phyloP scores from a whole-genome alignment of 306 rosid species.

The Crataegus laevigata region DNA sequence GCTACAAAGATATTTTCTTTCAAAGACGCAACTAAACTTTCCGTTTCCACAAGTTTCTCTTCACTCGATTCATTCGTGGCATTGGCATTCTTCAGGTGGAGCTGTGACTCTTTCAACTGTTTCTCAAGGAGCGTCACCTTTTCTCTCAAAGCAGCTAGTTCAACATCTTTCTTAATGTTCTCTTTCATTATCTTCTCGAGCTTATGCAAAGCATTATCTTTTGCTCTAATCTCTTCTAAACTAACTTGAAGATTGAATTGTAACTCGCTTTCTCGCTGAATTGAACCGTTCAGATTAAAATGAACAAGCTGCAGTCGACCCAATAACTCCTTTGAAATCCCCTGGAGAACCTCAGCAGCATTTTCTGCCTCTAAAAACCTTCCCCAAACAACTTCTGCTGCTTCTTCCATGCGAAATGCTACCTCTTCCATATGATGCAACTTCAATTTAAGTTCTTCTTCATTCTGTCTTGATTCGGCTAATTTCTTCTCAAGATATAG shows the following conservation, averaged over 20 bases:
- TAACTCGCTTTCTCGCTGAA: conserved; percentile 59
- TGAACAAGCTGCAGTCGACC: conserved; percentile 67
- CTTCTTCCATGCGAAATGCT: conserved; percentile 70
- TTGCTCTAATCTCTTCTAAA: conserved; percentile 42
- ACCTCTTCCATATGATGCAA: conserved; percentile 73
- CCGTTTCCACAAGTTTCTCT: conserved; percentile 54
- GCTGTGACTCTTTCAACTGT: conserved; percentile 34
- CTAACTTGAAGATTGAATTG: conserved; percentile 37
- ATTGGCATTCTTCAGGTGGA: conserved; percentile 32
- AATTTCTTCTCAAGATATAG: conserved; percentile 77
- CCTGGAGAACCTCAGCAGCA: conserved; percentile 67
- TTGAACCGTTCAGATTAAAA: conserved; percentile 44
- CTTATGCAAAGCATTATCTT: conserved; percentile 44
- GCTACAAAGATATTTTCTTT: conserved; percentile 49
- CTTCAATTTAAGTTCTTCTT: conserved; percentile 64
- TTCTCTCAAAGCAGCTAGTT: conserved; percentile 46
- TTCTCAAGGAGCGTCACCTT: conserved; percentile 51
- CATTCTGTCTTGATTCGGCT: conserved; percentile 60
- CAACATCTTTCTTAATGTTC: conserved; percentile 36
- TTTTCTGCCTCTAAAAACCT: conserved; percentile 96
- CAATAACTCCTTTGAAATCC: conserved; percentile 65
- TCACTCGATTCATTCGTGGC: conserved; percentile 38
- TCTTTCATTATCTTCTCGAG: conserved; percentile 33
- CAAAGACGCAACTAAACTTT: conserved; percentile 45
- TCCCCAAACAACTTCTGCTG: conserved; percentile 91